A percentile compares a stretch with the other conserved stretches of the same genome.
Evolutionary conservation across 2,329 filamentous ascomycete genomes (phyloP).

Genomic region (Xylariaceae sp.): DNA sequence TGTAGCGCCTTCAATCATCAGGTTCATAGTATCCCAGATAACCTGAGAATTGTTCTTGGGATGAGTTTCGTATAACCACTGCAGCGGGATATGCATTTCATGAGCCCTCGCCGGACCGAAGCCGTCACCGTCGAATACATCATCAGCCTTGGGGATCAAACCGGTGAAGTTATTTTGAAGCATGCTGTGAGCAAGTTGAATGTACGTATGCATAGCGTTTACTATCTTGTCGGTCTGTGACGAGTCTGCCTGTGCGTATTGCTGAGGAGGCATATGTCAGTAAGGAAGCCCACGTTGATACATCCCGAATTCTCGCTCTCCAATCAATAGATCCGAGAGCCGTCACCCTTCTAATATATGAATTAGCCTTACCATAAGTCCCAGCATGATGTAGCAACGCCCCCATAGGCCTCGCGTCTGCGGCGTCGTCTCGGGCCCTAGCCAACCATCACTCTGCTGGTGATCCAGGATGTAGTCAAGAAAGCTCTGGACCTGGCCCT

Average conservation of each 20-base stretch:
- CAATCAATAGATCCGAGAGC: no score
- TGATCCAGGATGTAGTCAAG: slow-evolving; percentile 43
- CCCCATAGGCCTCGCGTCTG: slow-evolving; percentile 48
- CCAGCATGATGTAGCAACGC: slow-evolving; percentile 45
- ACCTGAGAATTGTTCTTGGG: slow-evolving; percentile 28
- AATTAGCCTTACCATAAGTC: slow-evolving; percentile 34
- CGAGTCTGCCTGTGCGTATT: slow-evolving; percentile 45
- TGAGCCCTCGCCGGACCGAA: slow-evolving; percentile 33
- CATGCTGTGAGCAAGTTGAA: slow-evolving; percentile 49
- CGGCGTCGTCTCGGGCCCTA: slow-evolving; percentile 45
- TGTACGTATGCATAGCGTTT: slow-evolving; percentile 44
- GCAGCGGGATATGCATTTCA: slow-evolving; percentile 35
- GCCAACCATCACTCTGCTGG: slow-evolving; percentile 52
- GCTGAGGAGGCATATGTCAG: slow-evolving; percentile 15
- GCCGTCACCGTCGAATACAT: slow-evolving; percentile 34
- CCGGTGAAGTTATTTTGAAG: slow-evolving; percentile 48
- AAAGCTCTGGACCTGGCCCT: slow-evolving; percentile 41
- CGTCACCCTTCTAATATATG: no score
- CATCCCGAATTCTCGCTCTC: no score
- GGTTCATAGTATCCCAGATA: slow-evolving; percentile 37
- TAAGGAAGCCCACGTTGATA: no score
- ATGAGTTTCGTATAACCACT: slow-evolving; percentile 34
- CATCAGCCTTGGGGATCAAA: slow-evolving; percentile 38
- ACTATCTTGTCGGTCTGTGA: slow-evolving; percentile 39
- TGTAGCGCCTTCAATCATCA: slow-evolving; percentile 41